Evolutionary conservation across 768 basidiomycete genomes (phyloP), one percentile per base, ranked within the genome.

Genomic region (Panellus pusillus): DNA sequence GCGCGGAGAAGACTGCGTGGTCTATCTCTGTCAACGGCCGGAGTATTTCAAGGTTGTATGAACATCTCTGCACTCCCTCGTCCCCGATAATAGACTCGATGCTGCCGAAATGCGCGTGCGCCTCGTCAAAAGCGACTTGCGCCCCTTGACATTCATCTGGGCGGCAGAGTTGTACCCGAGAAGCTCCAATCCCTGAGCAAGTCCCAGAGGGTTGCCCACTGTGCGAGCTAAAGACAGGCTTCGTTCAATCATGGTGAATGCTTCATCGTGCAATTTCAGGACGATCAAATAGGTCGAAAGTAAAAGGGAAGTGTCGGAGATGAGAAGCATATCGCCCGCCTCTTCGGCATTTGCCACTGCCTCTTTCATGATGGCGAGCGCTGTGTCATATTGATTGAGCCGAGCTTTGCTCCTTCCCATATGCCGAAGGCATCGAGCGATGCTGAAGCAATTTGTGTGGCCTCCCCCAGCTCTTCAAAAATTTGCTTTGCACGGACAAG

Each of bases 401-500:
- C 14, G 15, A 24, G 27, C 36, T 20, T 47, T 44, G 15, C 9
- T 15, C 14, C 47, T 44, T 18, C 44, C 57, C n/a, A 55, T 39
- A 4, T 35, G 13, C n/a, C 28, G 18, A 20, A 60, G 54, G 37
- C 57, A 58, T 24, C 50, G 44, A 12, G 56, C 52, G 13, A 54
- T 47, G 27, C 56, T 52, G 18, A 55, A 37, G 39, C 52, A 38
- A 14, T 45, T 37, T 0, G 6, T 13, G 7, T 13, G 31, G 24
- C 2, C 24, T 24, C 24, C 24, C 32, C 32, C 11, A 58, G 32
- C 4, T 49, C 15, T 37, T 49, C 47, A 18, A 62, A 58, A 20
- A 52, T 46, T 1, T 13, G n/a, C 28, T 52, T 46, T 17, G 55
- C 56, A 15, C 45, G 18, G 14, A 35, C 31, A 29, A 61, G 44